These are phyloP conservation scores for Globisporangium nunn DNA, from an alignment of 352 stramenopile genomes.

Conservation along the genomic window DNA sequence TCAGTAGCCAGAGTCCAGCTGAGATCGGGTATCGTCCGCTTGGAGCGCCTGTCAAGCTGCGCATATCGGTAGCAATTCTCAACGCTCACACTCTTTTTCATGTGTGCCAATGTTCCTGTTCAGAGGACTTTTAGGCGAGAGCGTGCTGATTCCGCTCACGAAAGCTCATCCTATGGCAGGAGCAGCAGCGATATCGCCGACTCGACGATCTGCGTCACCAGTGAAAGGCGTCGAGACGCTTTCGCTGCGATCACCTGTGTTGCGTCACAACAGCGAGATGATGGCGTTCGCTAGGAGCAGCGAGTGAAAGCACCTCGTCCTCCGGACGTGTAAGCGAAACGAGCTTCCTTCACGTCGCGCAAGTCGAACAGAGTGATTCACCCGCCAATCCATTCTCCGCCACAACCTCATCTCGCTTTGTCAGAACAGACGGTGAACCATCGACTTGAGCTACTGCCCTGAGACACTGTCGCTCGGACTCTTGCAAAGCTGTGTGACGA, in stretches of 20 bases:
- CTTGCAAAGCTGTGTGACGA: conserved; percentile 20
- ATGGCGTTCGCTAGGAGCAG: conserved; percentile 17
- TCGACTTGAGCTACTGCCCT: conserved; percentile 2
- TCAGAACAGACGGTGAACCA: neutral
- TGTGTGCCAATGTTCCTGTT: neutral
- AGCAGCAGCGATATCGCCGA: conserved; percentile 1
- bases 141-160: conserved; percentile 33
- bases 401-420: neutral
- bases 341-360: neutral
- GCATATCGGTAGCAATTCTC: neutral
- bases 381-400: conserved; percentile 6
- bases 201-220: neutral
- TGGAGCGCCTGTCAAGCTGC: neutral
- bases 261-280: conserved; percentile 33
- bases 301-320: neutral
- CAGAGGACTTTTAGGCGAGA: conserved; percentile 21
- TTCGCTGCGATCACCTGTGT: neutral
- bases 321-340: neutral
- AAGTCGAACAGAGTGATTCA: neutral
- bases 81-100: too few relatives aligned
- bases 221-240: neutral
- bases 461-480: neutral
- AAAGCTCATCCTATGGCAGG: conserved; percentile 3
- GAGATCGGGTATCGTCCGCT: conserved; percentile 5
- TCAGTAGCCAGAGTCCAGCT: neutral